Conservation (phyloP, 352 stramenopile species). For the Plasmopara muralis region DNA sequence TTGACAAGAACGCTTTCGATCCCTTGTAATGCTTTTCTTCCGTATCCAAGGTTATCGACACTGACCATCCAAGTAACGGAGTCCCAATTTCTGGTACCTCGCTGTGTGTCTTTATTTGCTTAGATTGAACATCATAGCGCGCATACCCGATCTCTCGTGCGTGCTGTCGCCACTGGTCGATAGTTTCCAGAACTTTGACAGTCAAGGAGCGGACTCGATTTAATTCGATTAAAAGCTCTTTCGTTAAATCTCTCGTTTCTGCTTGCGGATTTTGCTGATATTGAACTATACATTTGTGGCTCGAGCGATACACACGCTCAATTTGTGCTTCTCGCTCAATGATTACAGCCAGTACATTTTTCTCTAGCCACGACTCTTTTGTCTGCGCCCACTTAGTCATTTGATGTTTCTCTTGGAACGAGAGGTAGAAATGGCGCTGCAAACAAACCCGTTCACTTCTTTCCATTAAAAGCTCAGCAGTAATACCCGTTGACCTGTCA, state of each 20-base stretch:
- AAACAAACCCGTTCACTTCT: constrained; percentile 46
- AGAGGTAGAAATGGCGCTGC: constrained; percentile 75
- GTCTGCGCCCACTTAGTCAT: constrained; percentile 59
- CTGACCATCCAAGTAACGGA: constrained; percentile 50
- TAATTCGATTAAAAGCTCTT: constrained; percentile 40
- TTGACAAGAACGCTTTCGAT: constrained; percentile 62
- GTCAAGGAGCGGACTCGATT: constrained; percentile 55
- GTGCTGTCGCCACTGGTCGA: constrained; percentile 54
- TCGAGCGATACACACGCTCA: constrained; percentile 27
- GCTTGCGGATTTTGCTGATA: constrained; percentile 57
- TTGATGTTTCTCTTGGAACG: constrained; percentile 41
- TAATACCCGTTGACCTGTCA: not conserved
- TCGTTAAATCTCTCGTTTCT: constrained; percentile 33
- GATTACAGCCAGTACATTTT: constrained; percentile 43
- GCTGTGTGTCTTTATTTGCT: not conserved
- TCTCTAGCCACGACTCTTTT: constrained; percentile 61
- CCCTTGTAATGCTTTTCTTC: constrained; percentile 60
- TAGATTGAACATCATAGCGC: constrained; percentile 23
- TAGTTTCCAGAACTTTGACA: constrained; percentile 61
- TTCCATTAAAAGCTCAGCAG: constrained; percentile 5
- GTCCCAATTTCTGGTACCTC: constrained; percentile 11
- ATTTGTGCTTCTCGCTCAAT: constrained; percentile 59
- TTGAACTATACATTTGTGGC: constrained; percentile 48
- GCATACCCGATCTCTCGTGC: constrained; percentile 45
- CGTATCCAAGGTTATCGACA: constrained; percentile 60